Base-by-base conservation (phyloP, 148 eudicot genomes). In the Camellia sinensis region DNA sequence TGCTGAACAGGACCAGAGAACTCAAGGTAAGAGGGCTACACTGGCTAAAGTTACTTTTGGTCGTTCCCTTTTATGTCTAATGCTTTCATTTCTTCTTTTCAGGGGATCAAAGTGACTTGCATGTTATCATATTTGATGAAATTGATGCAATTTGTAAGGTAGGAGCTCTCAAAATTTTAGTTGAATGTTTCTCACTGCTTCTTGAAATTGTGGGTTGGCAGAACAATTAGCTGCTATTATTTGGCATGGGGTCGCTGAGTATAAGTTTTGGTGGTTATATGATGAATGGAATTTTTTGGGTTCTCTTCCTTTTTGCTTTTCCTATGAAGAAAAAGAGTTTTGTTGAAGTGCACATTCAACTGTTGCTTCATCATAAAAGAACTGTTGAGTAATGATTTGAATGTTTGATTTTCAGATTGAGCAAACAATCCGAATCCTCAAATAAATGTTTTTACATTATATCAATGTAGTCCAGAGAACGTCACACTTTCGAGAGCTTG, bases 111-210 rank as follows among this genome's bases (percentile, higher is more conserved):
- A 97, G 99, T 81, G 99, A 97, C 73, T 85, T 97, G 83, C 99
- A 97, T 88, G 97, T 97, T 65, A 97, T 97, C 82, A 97, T 97
- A 80, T 97, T 97, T 85, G 99, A 97, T 90, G 99, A 97, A 88
- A 92, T 97, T 82, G 99, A 97, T 85, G 99, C 99, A 70, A 97
- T 97, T 82, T 94, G 98, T 84, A 97, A 97, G 98, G 98, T 90
- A 87, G 75, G 86, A 75, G 62, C 65, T 71, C 69, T 66, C 75
- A 53, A 72, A 18, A 52, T 53, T 75, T 65, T 41, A 78, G 18
- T 21, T 53, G 73, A 61, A 78, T 7, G 18, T 78, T 78, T 65
- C 65, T 46, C 19, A 4, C n/a, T 50, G 67, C 29, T 63, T 63
- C 21, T 53, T 45, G 40, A 71, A 37, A 15, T 21, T 50, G 37